Conservation (phyloP, 768 basidiomycete species). For the Mycena chlorophos region DNA sequence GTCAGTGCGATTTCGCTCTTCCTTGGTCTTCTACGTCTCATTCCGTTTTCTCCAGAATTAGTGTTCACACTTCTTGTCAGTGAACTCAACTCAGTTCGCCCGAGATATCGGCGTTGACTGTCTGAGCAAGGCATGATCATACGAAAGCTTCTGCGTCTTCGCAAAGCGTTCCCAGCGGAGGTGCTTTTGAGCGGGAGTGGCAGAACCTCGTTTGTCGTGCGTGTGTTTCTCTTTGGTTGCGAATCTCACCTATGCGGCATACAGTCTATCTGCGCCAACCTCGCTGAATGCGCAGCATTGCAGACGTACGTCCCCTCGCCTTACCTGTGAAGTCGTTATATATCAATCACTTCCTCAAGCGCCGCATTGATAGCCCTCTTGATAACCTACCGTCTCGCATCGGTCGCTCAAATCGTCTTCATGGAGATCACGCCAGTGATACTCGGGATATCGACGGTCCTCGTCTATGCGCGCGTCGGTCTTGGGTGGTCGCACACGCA, state of each 20-base stretch:
- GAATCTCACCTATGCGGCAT: too few relatives aligned
- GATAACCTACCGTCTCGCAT: constrained; percentile 1
- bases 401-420: background rate
- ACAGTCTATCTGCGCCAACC: too few relatives aligned
- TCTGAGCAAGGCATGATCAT: constrained; percentile 1
- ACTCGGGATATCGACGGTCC: constrained; percentile 8
- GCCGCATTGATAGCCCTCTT: background rate
- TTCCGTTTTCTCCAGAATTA: constrained; percentile 1
- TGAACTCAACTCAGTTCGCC: too few relatives aligned
- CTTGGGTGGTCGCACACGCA: constrained; percentile 5
- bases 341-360: too few relatives aligned
- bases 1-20: background rate
- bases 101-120: background rate
- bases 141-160: background rate
- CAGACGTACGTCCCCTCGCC: background rate
- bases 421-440: constrained; percentile 2
- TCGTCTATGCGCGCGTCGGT: constrained; percentile 10
- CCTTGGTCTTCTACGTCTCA: too few relatives aligned
- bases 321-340: background rate
- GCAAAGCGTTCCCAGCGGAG: background rate
- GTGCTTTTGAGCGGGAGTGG: background rate
- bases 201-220: background rate
- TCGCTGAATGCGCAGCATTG: constrained; percentile 7
- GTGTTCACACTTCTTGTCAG: constrained; percentile 3
- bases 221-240: too few relatives aligned